Base-by-base conservation (phyloP, 2,329 filamentous ascomycete species). In the Sporothrix sp. region DNA sequence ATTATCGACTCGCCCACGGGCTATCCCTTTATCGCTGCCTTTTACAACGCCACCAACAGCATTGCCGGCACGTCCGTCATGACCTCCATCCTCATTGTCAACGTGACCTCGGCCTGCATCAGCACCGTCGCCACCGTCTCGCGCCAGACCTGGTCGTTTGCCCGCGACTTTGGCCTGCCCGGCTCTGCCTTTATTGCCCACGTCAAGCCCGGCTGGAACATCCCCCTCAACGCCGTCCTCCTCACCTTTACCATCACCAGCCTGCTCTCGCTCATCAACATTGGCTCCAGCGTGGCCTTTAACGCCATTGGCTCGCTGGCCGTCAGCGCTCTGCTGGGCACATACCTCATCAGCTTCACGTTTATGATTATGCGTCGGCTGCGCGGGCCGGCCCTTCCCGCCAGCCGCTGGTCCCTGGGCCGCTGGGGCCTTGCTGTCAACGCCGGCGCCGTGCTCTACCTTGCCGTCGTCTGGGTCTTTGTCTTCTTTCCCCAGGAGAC, bases 1-100 rank as follows among this genome's bases (percentile, higher is more conserved):
- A 47, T 57, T 14, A 36, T 60, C 49, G 42, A 54, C 16, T 70
- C 68, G 0, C 66, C 67, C 0, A 76, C 75, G 0, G 70, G 70
- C 1, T 78, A 75, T 43, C 78, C 80, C 0, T 79, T 80, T 55
- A 80, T 83, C 58, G 68, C 78, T 45, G 70, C 81, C 20, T 80
- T 80, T 52, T 68, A 68, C 54, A 69, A 76, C 32, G 71, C 71
- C 1, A 74, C 75, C 2, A 63, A 68, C 1, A 73, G 70, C 16
- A 61, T 68, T 2, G 69, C 67, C 2, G 75, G 71, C 0, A 70
- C 75, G 0, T 70, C 71, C 2, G 68, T 71, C 18, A 76, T 79
- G 70, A 66, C 69, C 0, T 61, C 67, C 4, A 67, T 79, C 16
- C 62, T 78, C 3, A 66, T 76, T 3, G 60, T 76, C 16, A 70